Evolutionary conservation across 106 monocot species (phyloP).

Genomic region (Iris macrosiphon): DNA sequence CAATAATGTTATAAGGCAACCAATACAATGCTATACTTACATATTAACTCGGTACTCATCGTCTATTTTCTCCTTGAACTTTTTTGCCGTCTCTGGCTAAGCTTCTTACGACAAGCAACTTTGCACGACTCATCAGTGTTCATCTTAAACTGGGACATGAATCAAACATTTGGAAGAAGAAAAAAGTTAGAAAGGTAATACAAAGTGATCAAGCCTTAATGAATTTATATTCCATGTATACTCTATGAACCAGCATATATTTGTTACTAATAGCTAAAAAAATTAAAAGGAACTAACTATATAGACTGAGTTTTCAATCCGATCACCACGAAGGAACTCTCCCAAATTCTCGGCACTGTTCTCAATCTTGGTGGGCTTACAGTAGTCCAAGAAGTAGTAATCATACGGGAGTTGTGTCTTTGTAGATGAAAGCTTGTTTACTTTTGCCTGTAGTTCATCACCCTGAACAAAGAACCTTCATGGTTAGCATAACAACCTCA

Average conservation of each 20-base stretch:
- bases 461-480: slow-evolving; percentile 33
- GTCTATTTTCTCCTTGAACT: slow-evolving; percentile 71
- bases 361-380: slow-evolving; percentile 55
- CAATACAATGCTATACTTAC: slow-evolving; percentile 21
- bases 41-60: slow-evolving; percentile 79
- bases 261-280: background rate
- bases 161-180: background rate
- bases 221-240: background rate
- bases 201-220: background rate
- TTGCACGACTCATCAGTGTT: slow-evolving; percentile 40
- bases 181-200: background rate
- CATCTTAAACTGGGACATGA: slow-evolving; percentile 51
- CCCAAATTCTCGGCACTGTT: slow-evolving; percentile 88
- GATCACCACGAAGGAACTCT: slow-evolving; percentile 88
- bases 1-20: background rate
- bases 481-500: too few species aligned
- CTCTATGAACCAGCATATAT: background rate
- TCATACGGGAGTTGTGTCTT: slow-evolving; percentile 96
- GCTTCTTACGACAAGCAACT: slow-evolving; percentile 32
- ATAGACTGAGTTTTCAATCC: slow-evolving; percentile 86
- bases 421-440: slow-evolving; percentile 91
- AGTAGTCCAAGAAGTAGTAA: slow-evolving; percentile 79
- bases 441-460: slow-evolving; percentile 89
- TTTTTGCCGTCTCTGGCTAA: slow-evolving; percentile 42
- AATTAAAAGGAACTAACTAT: slow-evolving; percentile 24